These are phyloP conservation scores for Termitomyces sp. DNA, from an alignment of 768 basidiomycete species.

Conservation along the genomic window DNA sequence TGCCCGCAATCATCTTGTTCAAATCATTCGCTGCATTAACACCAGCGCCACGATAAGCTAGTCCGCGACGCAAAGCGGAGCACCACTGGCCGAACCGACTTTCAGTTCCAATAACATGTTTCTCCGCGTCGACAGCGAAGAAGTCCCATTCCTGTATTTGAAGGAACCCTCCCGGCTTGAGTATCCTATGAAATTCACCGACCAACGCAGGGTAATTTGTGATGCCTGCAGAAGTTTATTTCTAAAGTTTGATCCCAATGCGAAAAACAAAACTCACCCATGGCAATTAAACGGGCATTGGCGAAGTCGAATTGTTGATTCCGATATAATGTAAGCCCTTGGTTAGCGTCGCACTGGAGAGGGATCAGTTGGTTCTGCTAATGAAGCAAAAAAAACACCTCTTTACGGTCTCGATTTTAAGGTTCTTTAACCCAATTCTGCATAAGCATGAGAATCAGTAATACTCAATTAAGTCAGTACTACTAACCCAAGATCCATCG, in stretches of 20 bases:
- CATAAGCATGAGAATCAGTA: background rate
- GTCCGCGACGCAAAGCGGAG: background rate
- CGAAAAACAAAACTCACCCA: background rate
- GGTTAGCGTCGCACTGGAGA: background rate
- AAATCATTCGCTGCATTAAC: background rate
- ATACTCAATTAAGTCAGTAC: background rate
- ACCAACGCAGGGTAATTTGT: background rate
- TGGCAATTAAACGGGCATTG: background rate
- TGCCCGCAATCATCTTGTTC: background rate
- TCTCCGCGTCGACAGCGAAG: background rate
- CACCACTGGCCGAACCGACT: background rate
- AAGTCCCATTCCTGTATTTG: background rate
- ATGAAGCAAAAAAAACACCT: background rate
- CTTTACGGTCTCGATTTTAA: background rate
- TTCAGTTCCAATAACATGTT: background rate
- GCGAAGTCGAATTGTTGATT: background rate
- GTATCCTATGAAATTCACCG: background rate
- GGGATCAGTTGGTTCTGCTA: background rate
- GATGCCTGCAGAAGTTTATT: background rate
- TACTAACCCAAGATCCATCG: constrained; percentile 7
- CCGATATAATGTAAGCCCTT: background rate
- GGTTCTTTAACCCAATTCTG: background rate
- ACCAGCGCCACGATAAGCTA: background rate
- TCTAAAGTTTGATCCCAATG: background rate
- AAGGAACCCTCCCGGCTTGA: background rate